Conservation (phyloP, 352 stramenopile genomes). For the Phytophthora syringae region DNA sequence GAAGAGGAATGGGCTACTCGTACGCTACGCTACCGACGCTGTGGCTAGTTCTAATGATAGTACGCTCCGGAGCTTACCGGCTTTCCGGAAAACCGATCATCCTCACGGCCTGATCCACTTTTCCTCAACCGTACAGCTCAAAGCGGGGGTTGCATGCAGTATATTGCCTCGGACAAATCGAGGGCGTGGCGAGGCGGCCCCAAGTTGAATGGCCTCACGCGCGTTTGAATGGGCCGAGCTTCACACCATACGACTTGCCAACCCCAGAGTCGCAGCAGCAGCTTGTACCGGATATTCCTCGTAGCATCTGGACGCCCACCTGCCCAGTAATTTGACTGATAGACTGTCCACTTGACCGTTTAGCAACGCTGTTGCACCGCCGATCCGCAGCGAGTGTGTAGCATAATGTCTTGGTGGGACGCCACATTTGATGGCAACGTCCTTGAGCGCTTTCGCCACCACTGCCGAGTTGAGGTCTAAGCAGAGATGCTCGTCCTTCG, state of each 20-base stretch:
- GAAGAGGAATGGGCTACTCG: too few relatives aligned
- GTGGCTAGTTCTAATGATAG: too few relatives aligned
- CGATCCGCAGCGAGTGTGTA: slow-evolving; percentile 27
- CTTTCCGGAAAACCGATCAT: too few relatives aligned
- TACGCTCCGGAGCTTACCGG: too few relatives aligned
- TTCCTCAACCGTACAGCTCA: too few relatives aligned
- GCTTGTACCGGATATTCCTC: slow-evolving; percentile 20
- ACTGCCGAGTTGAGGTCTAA: not conserved
- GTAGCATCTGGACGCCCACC: slow-evolving; percentile 21
- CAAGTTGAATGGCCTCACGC: too few relatives aligned
- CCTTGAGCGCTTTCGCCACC: slow-evolving; percentile 8
- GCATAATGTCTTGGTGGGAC: slow-evolving; percentile 7
- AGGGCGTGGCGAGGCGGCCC: too few relatives aligned
- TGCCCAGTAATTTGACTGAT: slow-evolving; percentile 19
- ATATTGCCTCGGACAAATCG: too few relatives aligned
- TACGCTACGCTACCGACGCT: too few relatives aligned
- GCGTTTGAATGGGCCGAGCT: too few relatives aligned
- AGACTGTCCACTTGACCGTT: slow-evolving; percentile 15
- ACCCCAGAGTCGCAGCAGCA: slow-evolving; percentile 4
- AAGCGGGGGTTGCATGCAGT: too few relatives aligned
- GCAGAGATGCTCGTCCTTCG: slow-evolving; percentile 5
- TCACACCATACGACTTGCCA: slow-evolving; percentile 19
- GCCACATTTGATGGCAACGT: not conserved
- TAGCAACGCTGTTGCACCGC: slow-evolving; percentile 14
- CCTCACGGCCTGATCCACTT: too few relatives aligned